phyloP scores from a whole-genome alignment of 495 filamentous ascomycete species.

The Penicillium crystallinum region DNA sequence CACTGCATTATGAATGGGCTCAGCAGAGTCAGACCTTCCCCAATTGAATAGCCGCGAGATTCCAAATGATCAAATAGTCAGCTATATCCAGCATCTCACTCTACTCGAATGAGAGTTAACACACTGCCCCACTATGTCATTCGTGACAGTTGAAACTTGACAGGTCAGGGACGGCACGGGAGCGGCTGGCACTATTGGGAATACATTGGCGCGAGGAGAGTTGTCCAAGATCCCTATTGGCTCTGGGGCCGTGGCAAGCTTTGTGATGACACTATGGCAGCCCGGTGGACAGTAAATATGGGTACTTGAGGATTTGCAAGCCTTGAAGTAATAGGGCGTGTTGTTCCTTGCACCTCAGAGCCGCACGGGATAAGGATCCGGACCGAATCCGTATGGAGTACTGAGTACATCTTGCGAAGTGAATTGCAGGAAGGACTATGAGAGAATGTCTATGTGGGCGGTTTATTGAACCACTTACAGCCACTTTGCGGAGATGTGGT shows the following conservation, averaged over 20 bases:
- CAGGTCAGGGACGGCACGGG: conserved; percentile 17
- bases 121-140: conserved; percentile 8
- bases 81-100: background rate
- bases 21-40: too few relatives aligned
- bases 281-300: background rate
- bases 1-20: too few relatives aligned
- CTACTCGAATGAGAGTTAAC: background rate
- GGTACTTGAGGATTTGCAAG: background rate
- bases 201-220: conserved; percentile 14
- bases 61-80: background rate
- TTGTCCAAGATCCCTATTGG: conserved; percentile 7
- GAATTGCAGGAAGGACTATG: background rate
- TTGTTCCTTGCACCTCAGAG: conserved; percentile 14
- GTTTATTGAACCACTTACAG: background rate
- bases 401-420: background rate
- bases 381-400: background rate
- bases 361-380: conserved; percentile 9
- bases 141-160: conserved; percentile 19
- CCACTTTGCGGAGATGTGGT: background rate
- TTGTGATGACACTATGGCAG: background rate
- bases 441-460: background rate
- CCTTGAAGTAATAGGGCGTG: background rate
- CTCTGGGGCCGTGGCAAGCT: background rate
- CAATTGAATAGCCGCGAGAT: background rate
- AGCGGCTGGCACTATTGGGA: conserved; percentile 20